Conservation (phyloP, 176 grass and related monocot genomes). For the Juncus effusus region DNA sequence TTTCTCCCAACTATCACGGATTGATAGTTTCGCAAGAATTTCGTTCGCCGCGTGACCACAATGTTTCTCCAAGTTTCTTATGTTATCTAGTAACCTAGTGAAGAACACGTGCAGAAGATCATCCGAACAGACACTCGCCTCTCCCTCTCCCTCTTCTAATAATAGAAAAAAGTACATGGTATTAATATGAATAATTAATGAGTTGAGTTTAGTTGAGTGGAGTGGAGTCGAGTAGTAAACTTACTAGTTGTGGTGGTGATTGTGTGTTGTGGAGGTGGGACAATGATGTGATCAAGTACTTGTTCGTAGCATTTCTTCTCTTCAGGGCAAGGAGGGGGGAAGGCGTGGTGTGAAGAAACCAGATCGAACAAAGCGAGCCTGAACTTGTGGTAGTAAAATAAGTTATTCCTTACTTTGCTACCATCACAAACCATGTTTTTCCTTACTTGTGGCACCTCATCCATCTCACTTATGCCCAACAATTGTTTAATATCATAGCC, state of each 20-base stretch:
- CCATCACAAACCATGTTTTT: not conserved
- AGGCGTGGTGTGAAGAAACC: not conserved
- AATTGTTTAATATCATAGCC: not conserved
- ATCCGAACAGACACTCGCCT: not conserved
- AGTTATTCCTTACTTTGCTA: conserved; percentile 7
- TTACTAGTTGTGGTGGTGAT: no score
- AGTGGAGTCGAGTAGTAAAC: no score
- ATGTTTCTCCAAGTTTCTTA: not conserved
- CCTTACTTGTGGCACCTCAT: not conserved
- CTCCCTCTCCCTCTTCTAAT: no score
- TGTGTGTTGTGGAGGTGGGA: no score
- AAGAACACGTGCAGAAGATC: not conserved
- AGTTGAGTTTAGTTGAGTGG: no score
- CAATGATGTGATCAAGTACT: no score
- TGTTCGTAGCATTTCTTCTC: not conserved
- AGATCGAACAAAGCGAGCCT: not conserved
- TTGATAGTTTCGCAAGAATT: not conserved
- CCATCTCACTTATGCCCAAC: not conserved
- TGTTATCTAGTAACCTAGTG: not conserved
- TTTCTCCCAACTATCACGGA: not conserved
- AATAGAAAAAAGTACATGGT: no score
- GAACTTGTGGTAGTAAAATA: conserved; percentile 1
- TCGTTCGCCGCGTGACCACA: not conserved
- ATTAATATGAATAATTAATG: no score
- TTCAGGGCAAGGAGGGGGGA: not conserved